Evolutionary conservation across 345 rosid species (phyloP).

Genomic region (Dovyalis caffra): DNA sequence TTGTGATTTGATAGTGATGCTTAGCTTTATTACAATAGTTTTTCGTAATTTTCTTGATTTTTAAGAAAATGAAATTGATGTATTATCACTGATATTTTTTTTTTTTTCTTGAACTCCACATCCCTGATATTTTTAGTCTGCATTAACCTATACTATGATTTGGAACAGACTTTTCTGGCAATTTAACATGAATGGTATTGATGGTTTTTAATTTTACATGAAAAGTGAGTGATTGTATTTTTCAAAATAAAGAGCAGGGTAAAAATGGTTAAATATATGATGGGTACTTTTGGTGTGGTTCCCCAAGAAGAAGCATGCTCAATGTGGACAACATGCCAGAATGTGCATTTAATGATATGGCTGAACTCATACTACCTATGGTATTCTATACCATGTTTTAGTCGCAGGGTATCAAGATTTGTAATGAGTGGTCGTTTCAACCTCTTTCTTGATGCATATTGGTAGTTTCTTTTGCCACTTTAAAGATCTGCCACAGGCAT

Average conservation of each 20-base stretch:
- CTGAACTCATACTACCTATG: background rate
- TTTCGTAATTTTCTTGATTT: background rate
- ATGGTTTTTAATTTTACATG: background rate
- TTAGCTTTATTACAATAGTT: background rate
- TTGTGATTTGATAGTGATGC: background rate
- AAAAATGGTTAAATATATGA: background rate
- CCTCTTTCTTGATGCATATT: background rate
- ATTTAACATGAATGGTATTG: background rate
- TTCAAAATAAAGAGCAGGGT: background rate
- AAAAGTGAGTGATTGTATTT: background rate
- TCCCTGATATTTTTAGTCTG: background rate
- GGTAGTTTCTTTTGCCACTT: background rate
- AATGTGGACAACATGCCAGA: background rate
- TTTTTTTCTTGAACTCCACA: background rate
- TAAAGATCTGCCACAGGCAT: background rate
- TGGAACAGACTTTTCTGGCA: background rate
- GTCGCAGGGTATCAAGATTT: background rate
- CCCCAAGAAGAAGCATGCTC: background rate
- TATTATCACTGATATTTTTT: background rate
- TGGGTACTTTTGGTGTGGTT: background rate
- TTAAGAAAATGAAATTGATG: background rate
- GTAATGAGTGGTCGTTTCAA: background rate
- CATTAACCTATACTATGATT: background rate
- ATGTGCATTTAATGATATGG: background rate
- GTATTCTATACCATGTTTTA: background rate